These are phyloP conservation scores for Cubamyces sp. DNA, from an alignment of 768 basidiomycete species.

Conservation along the genomic window DNA sequence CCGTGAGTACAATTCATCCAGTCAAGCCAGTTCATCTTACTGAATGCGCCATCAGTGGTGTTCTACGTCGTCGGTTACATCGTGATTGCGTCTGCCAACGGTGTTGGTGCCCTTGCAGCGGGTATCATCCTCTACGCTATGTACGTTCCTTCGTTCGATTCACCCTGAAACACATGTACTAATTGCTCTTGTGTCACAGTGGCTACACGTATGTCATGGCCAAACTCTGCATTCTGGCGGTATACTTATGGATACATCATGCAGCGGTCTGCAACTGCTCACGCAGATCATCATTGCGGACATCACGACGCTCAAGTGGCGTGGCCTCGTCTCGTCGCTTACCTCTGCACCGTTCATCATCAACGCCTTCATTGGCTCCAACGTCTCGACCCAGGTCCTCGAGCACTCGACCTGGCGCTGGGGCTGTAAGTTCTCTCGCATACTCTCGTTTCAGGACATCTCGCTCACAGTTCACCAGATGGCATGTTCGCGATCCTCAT, in stretches of 20 bases:
- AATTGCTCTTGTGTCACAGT: too few species aligned
- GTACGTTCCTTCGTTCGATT: too few species aligned
- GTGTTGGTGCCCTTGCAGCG: constrained; percentile 33
- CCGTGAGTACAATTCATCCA: too few species aligned
- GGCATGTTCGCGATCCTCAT: constrained; percentile 40
- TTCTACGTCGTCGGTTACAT: constrained; percentile 48
- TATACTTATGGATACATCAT: too few species aligned
- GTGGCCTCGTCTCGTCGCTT: constrained; percentile 47
- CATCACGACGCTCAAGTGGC: constrained; percentile 36
- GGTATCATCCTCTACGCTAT: constrained; percentile 61
- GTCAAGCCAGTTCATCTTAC: too few species aligned
- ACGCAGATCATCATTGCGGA: constrained; percentile 51
- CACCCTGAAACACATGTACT: too few species aligned
- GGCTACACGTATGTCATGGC: constrained; percentile 56
- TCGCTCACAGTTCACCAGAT: constrained; percentile 11
- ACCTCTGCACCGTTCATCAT: constrained; percentile 58
- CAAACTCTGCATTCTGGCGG: too few species aligned
- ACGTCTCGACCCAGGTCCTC: constrained; percentile 50
- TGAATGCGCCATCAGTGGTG: too few species aligned
- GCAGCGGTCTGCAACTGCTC: constrained; percentile 63
- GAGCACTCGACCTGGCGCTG: constrained; percentile 63
- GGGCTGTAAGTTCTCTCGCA: constrained; percentile 50
- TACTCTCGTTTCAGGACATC: too few species aligned
- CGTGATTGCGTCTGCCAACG: constrained; percentile 37
- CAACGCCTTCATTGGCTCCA: constrained; percentile 67